These are phyloP conservation scores for Royoungia palumana DNA, from an alignment of 768 basidiomycete species.

Conservation along the genomic window DNA sequence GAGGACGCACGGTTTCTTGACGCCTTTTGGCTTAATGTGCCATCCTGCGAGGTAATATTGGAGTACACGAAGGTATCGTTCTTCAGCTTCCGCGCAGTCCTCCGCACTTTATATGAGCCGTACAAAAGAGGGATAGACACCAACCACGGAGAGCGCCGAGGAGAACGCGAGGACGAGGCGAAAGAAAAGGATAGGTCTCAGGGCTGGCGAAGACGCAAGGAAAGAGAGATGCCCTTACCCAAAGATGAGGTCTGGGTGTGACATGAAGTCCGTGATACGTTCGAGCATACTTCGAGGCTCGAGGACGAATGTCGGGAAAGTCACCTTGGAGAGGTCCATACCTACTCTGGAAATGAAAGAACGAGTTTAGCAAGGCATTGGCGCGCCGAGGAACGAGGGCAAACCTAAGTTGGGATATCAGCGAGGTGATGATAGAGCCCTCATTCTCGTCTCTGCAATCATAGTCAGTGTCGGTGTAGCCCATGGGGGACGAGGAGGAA, in stretches of 20 bases:
- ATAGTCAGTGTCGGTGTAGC: conserved; percentile 32
- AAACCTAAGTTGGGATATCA: conserved; percentile 88
- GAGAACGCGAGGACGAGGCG: not conserved
- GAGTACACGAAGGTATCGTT: conserved; percentile 86
- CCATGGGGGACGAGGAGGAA: conserved; percentile 22
- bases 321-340: conserved; percentile 95
- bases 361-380: conserved; percentile 8
- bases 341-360: conserved; percentile 59
- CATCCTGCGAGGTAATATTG: conserved; percentile 98
- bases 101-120: conserved; percentile 57
- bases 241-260: conserved; percentile 96
- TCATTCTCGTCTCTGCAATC: conserved; percentile 82
- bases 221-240: conserved; percentile 52
- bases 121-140: not conserved
- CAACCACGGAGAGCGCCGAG: not conserved
- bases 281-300: conserved; percentile 98
- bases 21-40: conserved; percentile 99
- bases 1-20: conserved; percentile 90
- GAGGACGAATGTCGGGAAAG: conserved; percentile 91
- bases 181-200: conserved; percentile 16
- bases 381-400: conserved; percentile 15
- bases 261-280: conserved; percentile 99
- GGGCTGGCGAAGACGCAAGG: conserved; percentile 18
- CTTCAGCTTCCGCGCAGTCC: conserved; percentile 75
- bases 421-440: conserved; percentile 80